Evolutionary conservation across 2,329 filamentous ascomycete species (phyloP).

Genomic region (Microdochium paspali): DNA sequence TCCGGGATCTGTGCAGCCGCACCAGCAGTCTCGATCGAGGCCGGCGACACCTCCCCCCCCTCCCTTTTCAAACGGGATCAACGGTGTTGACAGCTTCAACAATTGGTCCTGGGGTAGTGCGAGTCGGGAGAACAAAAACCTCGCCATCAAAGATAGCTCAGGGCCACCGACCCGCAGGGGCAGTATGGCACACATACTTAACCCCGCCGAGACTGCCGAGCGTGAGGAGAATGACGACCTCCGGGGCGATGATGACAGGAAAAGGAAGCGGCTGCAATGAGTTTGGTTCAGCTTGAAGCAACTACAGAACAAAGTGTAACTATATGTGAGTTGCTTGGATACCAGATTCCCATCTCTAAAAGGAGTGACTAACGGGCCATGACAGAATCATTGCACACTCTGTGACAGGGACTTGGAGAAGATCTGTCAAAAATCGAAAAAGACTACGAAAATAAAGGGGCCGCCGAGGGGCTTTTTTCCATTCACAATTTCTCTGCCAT

Average conservation of each 20-base stretch:
- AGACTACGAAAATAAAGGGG: no score
- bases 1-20: constrained; percentile 21
- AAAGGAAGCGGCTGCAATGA: constrained; percentile 50
- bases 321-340: neutral
- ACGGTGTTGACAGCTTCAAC: constrained; percentile 36
- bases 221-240: constrained; percentile 45
- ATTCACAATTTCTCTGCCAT: no score
- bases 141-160: constrained; percentile 44
- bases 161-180: constrained; percentile 46
- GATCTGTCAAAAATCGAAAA: no score
- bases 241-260: constrained; percentile 48
- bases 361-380: neutral
- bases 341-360: neutral
- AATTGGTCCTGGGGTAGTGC: constrained; percentile 47
- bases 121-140: constrained; percentile 38
- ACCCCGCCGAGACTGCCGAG: constrained; percentile 47
- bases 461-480: no score
- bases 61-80: constrained; percentile 37
- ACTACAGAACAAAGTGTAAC: constrained; percentile 7
- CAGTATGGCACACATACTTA: constrained; percentile 56
- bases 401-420: no score
- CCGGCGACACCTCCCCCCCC: constrained; percentile 43
- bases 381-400: neutral
- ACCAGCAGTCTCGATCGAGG: constrained; percentile 37
- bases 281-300: constrained; percentile 2